phyloP scores from a whole-genome alignment of 2,329 filamentous ascomycete genomes.

The Hymenoscyphus fructigenus region DNA sequence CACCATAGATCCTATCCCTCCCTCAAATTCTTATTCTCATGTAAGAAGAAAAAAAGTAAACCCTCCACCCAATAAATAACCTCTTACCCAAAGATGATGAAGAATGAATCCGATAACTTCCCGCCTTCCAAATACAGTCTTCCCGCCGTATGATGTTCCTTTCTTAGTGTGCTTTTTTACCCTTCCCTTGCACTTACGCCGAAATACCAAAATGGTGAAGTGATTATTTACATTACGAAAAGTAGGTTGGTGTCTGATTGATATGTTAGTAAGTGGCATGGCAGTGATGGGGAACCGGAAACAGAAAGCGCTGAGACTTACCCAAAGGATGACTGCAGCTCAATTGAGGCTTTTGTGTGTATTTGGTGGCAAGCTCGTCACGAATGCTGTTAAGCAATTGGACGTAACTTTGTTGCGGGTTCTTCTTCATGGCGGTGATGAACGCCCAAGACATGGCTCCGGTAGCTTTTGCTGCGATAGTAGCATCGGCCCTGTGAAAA shows the following conservation, averaged over 20 bases:
- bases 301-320: constrained; percentile 43
- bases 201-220: not conserved
- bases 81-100: not conserved
- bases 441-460: constrained; percentile 99
- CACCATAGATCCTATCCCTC: too few relatives aligned
- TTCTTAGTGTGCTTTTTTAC: not conserved
- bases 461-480: constrained; percentile 79
- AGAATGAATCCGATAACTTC: too few relatives aligned
- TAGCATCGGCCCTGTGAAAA: constrained; percentile 74
- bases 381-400: constrained; percentile 94
- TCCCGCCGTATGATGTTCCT: not conserved
- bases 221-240: constrained; percentile 55
- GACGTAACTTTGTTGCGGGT: constrained; percentile 93
- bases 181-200: not conserved
- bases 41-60: not conserved
- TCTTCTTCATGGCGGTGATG: constrained; percentile 85
- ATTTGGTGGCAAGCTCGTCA: constrained; percentile 82
- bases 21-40: not conserved
- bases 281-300: not conserved
- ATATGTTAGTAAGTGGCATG: constrained; percentile 20
- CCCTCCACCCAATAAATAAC: not conserved
- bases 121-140: too few relatives aligned
- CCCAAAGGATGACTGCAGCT: constrained; percentile 94
- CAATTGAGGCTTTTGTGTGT: constrained; percentile 91
- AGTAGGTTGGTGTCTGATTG: constrained; percentile 58